Conservation (phyloP, 257 asterid species). For the Coffea canephora region DNA sequence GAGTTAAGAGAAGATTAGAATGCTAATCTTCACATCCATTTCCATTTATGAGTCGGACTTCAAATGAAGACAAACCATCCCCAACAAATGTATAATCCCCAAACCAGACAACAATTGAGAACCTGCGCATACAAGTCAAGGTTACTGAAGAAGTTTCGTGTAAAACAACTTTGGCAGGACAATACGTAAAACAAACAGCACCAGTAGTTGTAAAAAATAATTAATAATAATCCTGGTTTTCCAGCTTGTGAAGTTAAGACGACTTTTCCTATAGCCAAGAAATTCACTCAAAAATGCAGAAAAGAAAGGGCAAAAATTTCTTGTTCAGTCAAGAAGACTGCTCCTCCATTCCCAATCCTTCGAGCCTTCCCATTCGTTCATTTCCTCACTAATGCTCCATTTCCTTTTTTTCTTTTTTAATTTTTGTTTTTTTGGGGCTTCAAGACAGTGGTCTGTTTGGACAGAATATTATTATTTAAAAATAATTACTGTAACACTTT, state of each 20-base stretch:
- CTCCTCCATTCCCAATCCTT: neutral
- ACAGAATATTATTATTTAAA: too few species aligned
- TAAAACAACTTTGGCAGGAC: neutral
- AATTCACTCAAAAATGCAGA: constrained; percentile 17
- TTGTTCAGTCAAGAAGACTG: neutral
- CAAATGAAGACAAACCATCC: constrained; percentile 1
- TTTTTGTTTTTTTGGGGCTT: too few species aligned
- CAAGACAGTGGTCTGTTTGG: too few species aligned
- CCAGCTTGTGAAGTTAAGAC: neutral
- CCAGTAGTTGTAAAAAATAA: constrained; percentile 2
- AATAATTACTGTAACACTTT: too few species aligned
- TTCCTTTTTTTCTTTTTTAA: too few species aligned
- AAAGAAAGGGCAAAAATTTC: neutral
- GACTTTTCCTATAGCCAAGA: constrained; percentile 30
- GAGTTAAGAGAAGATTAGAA: too few species aligned
- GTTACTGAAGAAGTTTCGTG: neutral
- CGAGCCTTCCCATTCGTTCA: neutral
- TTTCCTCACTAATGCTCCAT: too few species aligned
- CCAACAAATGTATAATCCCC: neutral
- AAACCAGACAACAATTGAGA: too few species aligned
- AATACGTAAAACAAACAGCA: constrained; percentile 4
- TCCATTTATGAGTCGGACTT: neutral
- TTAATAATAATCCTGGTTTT: neutral
- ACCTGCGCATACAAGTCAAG: neutral
- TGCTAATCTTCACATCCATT: neutral